Base-by-base conservation (phyloP, 106 monocot species). In the Apostasia shenzhenica region DNA sequence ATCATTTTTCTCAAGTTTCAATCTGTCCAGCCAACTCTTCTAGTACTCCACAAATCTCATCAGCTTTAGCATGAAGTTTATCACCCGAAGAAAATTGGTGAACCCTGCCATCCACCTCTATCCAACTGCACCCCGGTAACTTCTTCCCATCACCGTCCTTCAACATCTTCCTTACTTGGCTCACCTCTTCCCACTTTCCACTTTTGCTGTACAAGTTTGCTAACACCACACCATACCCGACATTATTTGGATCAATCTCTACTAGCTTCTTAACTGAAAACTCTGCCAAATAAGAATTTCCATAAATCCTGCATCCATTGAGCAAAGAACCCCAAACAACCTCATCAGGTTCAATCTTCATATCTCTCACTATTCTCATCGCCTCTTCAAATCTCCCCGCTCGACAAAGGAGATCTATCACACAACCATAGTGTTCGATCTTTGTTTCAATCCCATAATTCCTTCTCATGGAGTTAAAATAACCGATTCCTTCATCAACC, bases 81-180 rank as follows among this genome's bases (percentile, higher is more conserved):
- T 92, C 92, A 54, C 83, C 66, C 42, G 92, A 93, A 71, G 81
- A 83, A 74, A 99, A 99, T 48, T 76, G 82, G 43, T 80, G 76
- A 63, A 90, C 81, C 51, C 83, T 70, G 43, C 66, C 72, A 13
- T 99, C 83, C 5, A 85, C 54, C 70, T 99, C 99, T 55, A 99
- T 83, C 93, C 99, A 99, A 66, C 99, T 99, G 55, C 92, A 99
- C 0, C 99, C 99, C 2, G 99, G 92, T 54, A 99, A 55, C 76
- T 93, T 99, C 75, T 85, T 90, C 48, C 81, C 81, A 52, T 74
- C 81, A 7, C 40, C 60, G 59, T 85, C 82, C 62, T 90, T 87
- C 77, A 99, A 66, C 59, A 66, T n/a, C 78, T 82, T 99, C 72
- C 99, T 81, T 39, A 93, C 79, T 42, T 81, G 73, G 2, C 92